Evolutionary conservation across 345 rosid species (phyloP).

Genomic region (Lumnitzera racemosa): DNA sequence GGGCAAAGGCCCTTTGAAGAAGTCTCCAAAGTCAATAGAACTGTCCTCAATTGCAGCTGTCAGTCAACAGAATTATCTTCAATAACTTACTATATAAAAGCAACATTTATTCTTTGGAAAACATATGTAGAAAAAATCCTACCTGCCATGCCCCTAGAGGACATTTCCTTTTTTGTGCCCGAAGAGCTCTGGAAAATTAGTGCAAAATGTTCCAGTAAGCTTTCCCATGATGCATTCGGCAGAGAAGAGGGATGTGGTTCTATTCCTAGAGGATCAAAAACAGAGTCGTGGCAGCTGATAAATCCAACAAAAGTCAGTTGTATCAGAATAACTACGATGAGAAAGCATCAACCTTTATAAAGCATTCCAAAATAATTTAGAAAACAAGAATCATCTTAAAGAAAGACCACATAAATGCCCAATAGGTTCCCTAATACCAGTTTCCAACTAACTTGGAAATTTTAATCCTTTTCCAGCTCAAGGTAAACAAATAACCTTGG

Average conservation of each 20-base stretch:
- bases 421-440: too few relatives aligned
- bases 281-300: slow-evolving; percentile 46
- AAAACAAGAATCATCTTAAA: too few relatives aligned
- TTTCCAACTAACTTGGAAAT: too few relatives aligned
- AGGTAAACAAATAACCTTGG: too few relatives aligned
- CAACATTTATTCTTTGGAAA: not conserved
- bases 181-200: slow-evolving; percentile 57
- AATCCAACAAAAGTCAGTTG: slow-evolving; percentile 23
- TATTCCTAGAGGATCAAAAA: slow-evolving; percentile 82
- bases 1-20: slow-evolving; percentile 89
- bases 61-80: slow-evolving; percentile 14
- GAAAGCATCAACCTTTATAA: slow-evolving; percentile 12
- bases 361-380: not conserved
- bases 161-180: slow-evolving; percentile 50
- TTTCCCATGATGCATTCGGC: slow-evolving; percentile 48
- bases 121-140: not conserved
- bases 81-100: not conserved
- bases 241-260: slow-evolving; percentile 40
- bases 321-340: slow-evolving; percentile 6
- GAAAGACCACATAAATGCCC: too few relatives aligned
- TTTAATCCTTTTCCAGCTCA: too few relatives aligned
- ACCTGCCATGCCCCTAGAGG: slow-evolving; percentile 87
- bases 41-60: slow-evolving; percentile 98
- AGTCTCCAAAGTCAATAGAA: slow-evolving; percentile 95
- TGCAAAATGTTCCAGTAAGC: slow-evolving; percentile 40